Percentiles rank a stretch among this genome's conserved stretches.
phyloP scores from a whole-genome alignment of 192 early-diverging fungal species.

The Backusella tuberculispora region DNA sequence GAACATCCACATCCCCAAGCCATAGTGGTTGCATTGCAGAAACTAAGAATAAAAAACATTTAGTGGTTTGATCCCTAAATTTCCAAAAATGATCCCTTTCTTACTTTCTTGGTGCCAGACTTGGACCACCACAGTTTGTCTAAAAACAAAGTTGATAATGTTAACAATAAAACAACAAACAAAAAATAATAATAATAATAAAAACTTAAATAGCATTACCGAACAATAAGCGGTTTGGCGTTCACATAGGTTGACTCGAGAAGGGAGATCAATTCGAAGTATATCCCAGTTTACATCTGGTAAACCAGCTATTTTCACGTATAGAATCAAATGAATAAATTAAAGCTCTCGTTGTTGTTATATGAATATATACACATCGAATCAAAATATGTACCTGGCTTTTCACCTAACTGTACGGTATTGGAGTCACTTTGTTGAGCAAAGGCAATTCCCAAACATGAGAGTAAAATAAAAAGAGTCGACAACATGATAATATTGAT shows the following conservation, averaged over 20 bases:
- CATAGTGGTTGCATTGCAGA: constrained; percentile 39
- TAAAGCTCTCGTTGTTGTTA: background rate
- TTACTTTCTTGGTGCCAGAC: constrained; percentile 32
- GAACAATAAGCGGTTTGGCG: constrained; percentile 37
- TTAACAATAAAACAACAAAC: background rate
- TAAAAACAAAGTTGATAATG: background rate
- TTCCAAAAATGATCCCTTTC: background rate
- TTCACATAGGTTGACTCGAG: constrained; percentile 32
- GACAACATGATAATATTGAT: background rate
- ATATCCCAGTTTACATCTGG: constrained; percentile 30
- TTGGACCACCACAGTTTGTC: constrained; percentile 34
- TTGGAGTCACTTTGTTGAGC: background rate
- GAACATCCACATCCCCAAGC: constrained; percentile 35
- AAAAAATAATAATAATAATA: background rate
- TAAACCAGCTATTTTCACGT: constrained; percentile 13
- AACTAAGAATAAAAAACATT: constrained; percentile 20
- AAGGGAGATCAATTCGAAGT: constrained; percentile 26
- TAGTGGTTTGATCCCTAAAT: background rate
- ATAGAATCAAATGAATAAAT: background rate
- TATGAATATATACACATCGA: background rate
- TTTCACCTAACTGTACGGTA: background rate
- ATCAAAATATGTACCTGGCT: background rate
- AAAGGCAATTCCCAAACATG: background rate
- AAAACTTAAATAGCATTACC: constrained; percentile 10
- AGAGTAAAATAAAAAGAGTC: background rate